Conservation (phyloP, 768 basidiomycete genomes). For the Russula olivacea region DNA sequence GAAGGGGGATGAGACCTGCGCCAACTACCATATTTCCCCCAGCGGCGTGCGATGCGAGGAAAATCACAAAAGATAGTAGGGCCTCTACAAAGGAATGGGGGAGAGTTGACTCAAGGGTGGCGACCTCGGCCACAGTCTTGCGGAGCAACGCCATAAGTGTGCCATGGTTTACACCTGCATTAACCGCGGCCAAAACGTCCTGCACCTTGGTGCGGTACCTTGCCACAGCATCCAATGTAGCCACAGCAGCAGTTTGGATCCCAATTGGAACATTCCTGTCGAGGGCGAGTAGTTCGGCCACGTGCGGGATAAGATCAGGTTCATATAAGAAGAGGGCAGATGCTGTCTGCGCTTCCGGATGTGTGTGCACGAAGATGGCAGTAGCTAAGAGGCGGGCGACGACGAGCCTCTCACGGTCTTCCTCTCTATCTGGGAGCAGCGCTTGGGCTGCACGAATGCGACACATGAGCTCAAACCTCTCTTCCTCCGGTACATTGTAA, state of each 20-base stretch:
- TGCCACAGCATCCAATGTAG: conserved; percentile 85
- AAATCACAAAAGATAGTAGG: conserved; percentile 78
- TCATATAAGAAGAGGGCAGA: conserved; percentile 89
- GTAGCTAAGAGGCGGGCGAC: conserved; percentile 78
- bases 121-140: conserved; percentile 70
- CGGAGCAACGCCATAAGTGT: conserved; percentile 85
- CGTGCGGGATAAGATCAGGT: conserved; percentile 82
- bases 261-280: conserved; percentile 62
- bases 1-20: conserved; percentile 82
- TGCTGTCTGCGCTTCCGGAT: conserved; percentile 69
- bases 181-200: conserved; percentile 85
- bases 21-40: conserved; percentile 93
- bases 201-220: conserved; percentile 76
- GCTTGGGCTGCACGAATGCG: conserved; percentile 77
- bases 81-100: conserved; percentile 80
- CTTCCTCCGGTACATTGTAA: conserved; percentile 66
- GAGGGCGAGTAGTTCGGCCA: conserved; percentile 84
- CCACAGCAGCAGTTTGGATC: conserved; percentile 80
- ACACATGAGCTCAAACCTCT: conserved; percentile 84
- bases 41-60: conserved; percentile 75
- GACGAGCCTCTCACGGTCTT: conserved; percentile 73
- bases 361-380: conserved; percentile 86
- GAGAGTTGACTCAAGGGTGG: conserved; percentile 55
- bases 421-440: conserved; percentile 50
- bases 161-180: conserved; percentile 95